These are phyloP conservation scores for Chaetomium olivaceum DNA, from an alignment of 2,329 filamentous ascomycete species.

Conservation along the genomic window DNA sequence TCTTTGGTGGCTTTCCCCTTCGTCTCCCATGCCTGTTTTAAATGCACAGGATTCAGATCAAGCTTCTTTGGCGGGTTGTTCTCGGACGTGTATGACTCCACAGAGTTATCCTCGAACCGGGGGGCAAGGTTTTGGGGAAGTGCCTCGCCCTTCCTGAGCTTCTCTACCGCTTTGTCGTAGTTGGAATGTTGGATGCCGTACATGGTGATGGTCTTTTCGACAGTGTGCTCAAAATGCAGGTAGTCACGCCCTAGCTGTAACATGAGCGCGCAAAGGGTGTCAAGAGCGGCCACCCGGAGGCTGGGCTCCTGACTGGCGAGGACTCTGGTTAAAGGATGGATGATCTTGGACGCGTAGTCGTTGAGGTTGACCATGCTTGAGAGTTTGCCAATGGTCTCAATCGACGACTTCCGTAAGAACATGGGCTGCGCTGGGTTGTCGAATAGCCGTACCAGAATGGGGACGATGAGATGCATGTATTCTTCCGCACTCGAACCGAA, in stretches of 20 bases:
- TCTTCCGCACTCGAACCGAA: slow-evolving; percentile 96
- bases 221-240: slow-evolving; percentile 86
- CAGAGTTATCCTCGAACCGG: slow-evolving; percentile 72
- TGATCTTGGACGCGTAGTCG: slow-evolving; percentile 93
- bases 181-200: slow-evolving; percentile 86
- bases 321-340: slow-evolving; percentile 86
- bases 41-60: slow-evolving; percentile 94
- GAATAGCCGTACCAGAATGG: slow-evolving; percentile 90
- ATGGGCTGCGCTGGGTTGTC: slow-evolving; percentile 82
- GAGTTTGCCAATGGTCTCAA: slow-evolving; percentile 91
- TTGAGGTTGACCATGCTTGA: slow-evolving; percentile 96
- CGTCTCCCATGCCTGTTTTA: slow-evolving; percentile 97
- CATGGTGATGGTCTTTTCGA: slow-evolving; percentile 80
- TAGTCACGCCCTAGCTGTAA: slow-evolving; percentile 96
- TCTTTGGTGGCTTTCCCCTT: slow-evolving; percentile 96
- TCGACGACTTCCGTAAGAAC: slow-evolving; percentile 80
- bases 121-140: slow-evolving; percentile 93
- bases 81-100: slow-evolving; percentile 80
- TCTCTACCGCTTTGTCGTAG: slow-evolving; percentile 88
- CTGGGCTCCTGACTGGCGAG: slow-evolving; percentile 70
- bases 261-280: slow-evolving; percentile 92
- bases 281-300: slow-evolving; percentile 79
- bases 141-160: slow-evolving; percentile 90
- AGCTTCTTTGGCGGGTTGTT: slow-evolving; percentile 83
- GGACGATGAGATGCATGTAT: slow-evolving; percentile 98